Evolutionary conservation across 441 rosid genomes (phyloP), one percentile per base, ranked within the genome.

Genomic region (Pelargonium australe): DNA sequence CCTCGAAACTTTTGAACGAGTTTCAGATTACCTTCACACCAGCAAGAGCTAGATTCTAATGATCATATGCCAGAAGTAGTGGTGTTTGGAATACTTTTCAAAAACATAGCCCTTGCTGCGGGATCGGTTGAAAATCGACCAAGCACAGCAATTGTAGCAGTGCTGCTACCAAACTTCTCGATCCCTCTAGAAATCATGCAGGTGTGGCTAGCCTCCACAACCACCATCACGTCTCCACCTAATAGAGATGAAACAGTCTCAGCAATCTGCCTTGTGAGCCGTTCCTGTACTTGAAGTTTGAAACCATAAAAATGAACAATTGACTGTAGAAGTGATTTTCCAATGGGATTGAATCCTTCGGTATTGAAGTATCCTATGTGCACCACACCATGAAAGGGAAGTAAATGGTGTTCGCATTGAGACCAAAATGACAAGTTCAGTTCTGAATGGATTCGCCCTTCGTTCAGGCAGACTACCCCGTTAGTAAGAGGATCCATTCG

Each of bases 251-350:
- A 79, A 67, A 84, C 79, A 5, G 89, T 88, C 82, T 95, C 93
- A 4, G 97, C 96, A 55, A 95, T 87, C 79, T 95, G 98, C 72
- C 87, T 75, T 63, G 95, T 89, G 44, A 95, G 88, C 66, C 98
- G 85, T 82, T 95, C 99, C 78, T 95, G 99, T 71, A 95, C 97
- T 80, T 95, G 99, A 70, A 95, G 96, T 89, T 92, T 95, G 77
- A 87, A 89, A 68, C 99, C 96, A 37, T 85, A 90, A 67, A 84
- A 92, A 72, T 87, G 95, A 11, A 95, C 95, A 62, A 90, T 76
- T 0, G 96, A 90, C 76, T 87, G 90, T 23, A 95, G 44, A 66
- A 82, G 81, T 16, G 92, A 79, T 63, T 68, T 88, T 66, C 77
- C 80, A 17, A 85, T 62, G 25, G 86, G 85, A 72, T 63, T 76